A percentile compares a stretch with the other conserved stretches of the same genome.
Conservation (phyloP, 1,284 basidiomycete species). For the Phlebopus sp. region DNA sequence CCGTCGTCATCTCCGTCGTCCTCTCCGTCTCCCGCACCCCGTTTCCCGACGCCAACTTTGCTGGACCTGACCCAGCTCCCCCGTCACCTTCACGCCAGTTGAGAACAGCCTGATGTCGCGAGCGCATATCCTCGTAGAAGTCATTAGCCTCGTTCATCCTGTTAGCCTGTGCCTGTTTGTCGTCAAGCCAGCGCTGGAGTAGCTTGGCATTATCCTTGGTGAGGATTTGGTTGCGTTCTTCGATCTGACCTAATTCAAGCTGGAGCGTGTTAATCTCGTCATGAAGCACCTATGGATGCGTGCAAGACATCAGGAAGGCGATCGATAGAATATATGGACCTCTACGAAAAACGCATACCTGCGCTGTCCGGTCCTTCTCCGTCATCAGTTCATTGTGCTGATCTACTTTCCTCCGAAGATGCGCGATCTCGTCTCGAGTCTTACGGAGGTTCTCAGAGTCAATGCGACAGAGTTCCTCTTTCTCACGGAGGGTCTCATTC, state of each 20-base stretch:
- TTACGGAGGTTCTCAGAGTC: slow-evolving; percentile 77
- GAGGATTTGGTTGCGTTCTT: slow-evolving; percentile 81
- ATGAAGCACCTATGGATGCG: slow-evolving; percentile 70
- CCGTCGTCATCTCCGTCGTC: slow-evolving; percentile 54
- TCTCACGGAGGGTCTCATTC: slow-evolving; percentile 91
- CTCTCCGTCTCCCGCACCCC: slow-evolving; percentile 52
- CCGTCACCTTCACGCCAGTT: slow-evolving; percentile 51
- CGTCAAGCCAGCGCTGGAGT: slow-evolving; percentile 92
- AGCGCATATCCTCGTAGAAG: slow-evolving; percentile 79
- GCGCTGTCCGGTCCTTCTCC: slow-evolving; percentile 86
- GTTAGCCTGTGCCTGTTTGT: slow-evolving; percentile 90
- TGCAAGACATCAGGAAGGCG: not conserved
- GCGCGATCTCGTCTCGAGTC: slow-evolving; percentile 66
- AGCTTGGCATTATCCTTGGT: slow-evolving; percentile 92
- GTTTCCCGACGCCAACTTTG: slow-evolving; percentile 63
- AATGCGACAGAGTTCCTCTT: slow-evolving; percentile 77
- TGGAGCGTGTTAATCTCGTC: slow-evolving; percentile 92
- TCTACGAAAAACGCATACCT: slow-evolving; percentile 48
- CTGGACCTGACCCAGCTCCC: slow-evolving; percentile 22
- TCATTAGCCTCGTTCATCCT: slow-evolving; percentile 92
- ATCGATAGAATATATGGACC: not conserved
- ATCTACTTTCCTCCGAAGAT: slow-evolving; percentile 74
- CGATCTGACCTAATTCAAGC: slow-evolving; percentile 87
- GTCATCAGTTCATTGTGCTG: slow-evolving; percentile 83
- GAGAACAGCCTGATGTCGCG: slow-evolving; percentile 56